These are phyloP conservation scores for Saturnispora halmiae DNA, from an alignment of 805 yeast genomes.

Conservation along the genomic window DNA sequence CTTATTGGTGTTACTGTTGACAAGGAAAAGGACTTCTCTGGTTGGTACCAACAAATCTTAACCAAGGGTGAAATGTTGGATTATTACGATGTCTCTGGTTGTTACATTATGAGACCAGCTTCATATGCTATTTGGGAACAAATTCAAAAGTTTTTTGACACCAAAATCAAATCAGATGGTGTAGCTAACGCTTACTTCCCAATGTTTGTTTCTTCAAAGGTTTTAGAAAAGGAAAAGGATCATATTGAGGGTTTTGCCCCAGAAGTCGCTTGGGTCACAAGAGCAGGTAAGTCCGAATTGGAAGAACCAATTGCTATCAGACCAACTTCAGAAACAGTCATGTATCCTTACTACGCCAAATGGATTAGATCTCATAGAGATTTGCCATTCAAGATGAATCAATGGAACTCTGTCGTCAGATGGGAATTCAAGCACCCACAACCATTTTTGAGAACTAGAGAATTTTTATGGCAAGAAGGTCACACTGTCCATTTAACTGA, in stretches of 20 bases:
- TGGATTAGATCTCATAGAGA: conserved; percentile 99
- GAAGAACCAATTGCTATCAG: conserved; percentile 99
- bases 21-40: conserved; percentile 83
- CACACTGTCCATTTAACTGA: conserved; percentile 92
- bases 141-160: conserved; percentile 82
- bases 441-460: conserved; percentile 97
- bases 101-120: conserved; percentile 94
- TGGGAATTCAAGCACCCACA: conserved; percentile 99
- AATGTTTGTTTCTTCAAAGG: conserved; percentile 90
- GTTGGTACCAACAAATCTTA: conserved; percentile 95
- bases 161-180: conserved; percentile 72
- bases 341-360: conserved; percentile 98
- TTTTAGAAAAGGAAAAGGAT: conserved; percentile 94
- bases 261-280: conserved; percentile 99
- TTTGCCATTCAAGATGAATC: conserved; percentile 90
- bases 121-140: conserved; percentile 92
- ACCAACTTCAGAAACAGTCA: conserved; percentile 98
- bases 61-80: conserved; percentile 98
- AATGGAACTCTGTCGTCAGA: conserved; percentile 99
- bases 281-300: conserved; percentile 86
- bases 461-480: conserved; percentile 99
- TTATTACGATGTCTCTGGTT: conserved; percentile 97
- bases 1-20: conserved; percentile 94
- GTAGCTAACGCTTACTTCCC: conserved; percentile 97
- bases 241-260: conserved; percentile 99